Conservation (phyloP, 306 rosid genomes). For the Medicago ruthenica region DNA sequence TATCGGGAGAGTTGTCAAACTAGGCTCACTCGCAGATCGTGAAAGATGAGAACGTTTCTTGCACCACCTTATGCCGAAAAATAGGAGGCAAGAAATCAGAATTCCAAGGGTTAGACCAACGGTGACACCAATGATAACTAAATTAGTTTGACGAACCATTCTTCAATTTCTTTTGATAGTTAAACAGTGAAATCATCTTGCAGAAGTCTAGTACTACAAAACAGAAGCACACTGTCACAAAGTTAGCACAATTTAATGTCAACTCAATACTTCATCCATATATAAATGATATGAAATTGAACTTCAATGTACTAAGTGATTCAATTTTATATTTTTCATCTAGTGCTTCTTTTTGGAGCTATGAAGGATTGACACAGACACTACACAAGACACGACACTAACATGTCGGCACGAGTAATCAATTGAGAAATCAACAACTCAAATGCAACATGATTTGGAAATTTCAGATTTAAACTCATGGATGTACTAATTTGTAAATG, state of each 20-base stretch:
- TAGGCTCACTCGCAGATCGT: constrained; percentile 62
- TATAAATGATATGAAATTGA: constrained; percentile 33
- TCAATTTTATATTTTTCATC: background rate
- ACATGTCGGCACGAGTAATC: too few species aligned
- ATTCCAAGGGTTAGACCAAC: constrained; percentile 86
- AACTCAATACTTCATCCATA: constrained; percentile 36
- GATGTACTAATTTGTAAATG: background rate
- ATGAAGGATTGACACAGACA: background rate
- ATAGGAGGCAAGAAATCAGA: constrained; percentile 67
- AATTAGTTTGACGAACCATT: constrained; percentile 72
- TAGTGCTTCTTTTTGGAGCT: background rate
- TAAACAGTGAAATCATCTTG: constrained; percentile 57
- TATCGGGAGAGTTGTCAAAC: constrained; percentile 72
- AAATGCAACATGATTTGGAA: constrained; percentile 35
- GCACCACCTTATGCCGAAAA: constrained; percentile 81
- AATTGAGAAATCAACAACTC: constrained; percentile 2
- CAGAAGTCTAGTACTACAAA: constrained; percentile 38
- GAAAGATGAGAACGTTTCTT: constrained; percentile 59
- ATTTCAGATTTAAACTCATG: constrained; percentile 43
- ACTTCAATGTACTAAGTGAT: constrained; percentile 24
- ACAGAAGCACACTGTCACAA: constrained; percentile 44
- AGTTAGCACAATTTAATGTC: constrained; percentile 34
- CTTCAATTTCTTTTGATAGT: constrained; percentile 60
- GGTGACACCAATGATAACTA: constrained; percentile 77
- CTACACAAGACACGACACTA: too few species aligned